Evolutionary conservation across 2,329 filamentous ascomycete species (phyloP).

Genomic region (Leptosphaerulina australis): DNA sequence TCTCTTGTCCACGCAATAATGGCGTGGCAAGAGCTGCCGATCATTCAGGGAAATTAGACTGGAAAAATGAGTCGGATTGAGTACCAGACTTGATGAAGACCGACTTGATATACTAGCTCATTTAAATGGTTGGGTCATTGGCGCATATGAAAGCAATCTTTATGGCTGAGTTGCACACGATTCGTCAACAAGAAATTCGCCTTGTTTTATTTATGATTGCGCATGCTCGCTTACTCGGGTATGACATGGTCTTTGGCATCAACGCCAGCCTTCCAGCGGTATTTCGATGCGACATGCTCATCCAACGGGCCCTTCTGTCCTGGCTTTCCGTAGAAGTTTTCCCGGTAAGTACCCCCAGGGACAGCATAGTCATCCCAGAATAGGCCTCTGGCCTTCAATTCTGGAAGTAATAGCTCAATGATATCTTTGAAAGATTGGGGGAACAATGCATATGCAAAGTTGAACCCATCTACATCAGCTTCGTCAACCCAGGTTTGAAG

Average conservation of each 20-base stretch:
- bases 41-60: too few species aligned
- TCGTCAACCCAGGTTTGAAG: conserved; percentile 71
- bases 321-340: conserved; percentile 62
- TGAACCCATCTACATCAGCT: conserved; percentile 76
- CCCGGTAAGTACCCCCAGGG: conserved; percentile 64
- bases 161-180: too few species aligned
- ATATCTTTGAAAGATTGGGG: conserved; percentile 72
- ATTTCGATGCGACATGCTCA: conserved; percentile 60
- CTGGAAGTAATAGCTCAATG: conserved; percentile 68
- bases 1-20: too few species aligned
- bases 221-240: conserved; percentile 27
- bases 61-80: too few species aligned
- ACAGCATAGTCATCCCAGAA: conserved; percentile 63
- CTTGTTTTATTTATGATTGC: too few species aligned
- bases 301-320: conserved; percentile 59
- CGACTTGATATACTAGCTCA: too few species aligned
- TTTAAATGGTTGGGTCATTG: too few species aligned
- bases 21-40: too few species aligned
- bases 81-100: too few species aligned
- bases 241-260: conserved; percentile 40
- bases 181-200: too few species aligned
- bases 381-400: conserved; percentile 64
- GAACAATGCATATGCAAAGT: conserved; percentile 72
- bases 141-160: too few species aligned
- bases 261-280: conserved; percentile 50